Evolutionary conservation across 768 basidiomycete genomes (phyloP).

Genomic region (Glaciozyma antarctica): DNA sequence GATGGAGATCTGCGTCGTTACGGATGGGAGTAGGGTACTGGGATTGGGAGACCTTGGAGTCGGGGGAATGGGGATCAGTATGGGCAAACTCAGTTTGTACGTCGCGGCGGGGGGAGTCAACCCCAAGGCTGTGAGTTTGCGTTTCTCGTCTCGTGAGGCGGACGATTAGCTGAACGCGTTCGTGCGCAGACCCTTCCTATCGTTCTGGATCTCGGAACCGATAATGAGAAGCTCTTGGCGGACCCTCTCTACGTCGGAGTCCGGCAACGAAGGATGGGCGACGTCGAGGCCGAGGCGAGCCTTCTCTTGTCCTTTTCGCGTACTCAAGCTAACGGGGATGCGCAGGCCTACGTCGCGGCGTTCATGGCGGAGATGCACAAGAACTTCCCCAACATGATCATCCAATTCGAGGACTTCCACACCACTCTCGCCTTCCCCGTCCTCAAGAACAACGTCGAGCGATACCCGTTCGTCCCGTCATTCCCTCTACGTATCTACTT

Average conservation of each 20-base stretch:
- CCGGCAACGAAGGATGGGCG: slow-evolving; percentile 57
- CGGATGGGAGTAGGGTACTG: slow-evolving; percentile 85
- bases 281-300: slow-evolving; percentile 41
- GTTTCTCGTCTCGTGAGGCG: too few relatives aligned
- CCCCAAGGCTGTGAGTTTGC: slow-evolving; percentile 36
- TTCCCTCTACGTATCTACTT: not conserved
- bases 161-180: too few relatives aligned
- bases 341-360: slow-evolving; percentile 74
- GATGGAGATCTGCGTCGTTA: slow-evolving; percentile 77
- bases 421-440: slow-evolving; percentile 85
- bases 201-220: slow-evolving; percentile 79
- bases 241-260: slow-evolving; percentile 87
- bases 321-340: slow-evolving; percentile 35
- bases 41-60: slow-evolving; percentile 55
- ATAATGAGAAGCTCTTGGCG: slow-evolving; percentile 65
- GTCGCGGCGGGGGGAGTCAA: slow-evolving; percentile 68
- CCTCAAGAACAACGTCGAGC: slow-evolving; percentile 62
- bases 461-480: slow-evolving; percentile 40
- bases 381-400: slow-evolving; percentile 32
- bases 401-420: slow-evolving; percentile 62
- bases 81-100: slow-evolving; percentile 87
- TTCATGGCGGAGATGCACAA: slow-evolving; percentile 74
- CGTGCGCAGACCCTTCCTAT: slow-evolving; percentile 63
- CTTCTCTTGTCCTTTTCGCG: too few relatives aligned
- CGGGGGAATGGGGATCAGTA: slow-evolving; percentile 42